Conservation (phyloP, 495 filamentous ascomycete genomes). For the Sphaerosporella brunnea region DNA sequence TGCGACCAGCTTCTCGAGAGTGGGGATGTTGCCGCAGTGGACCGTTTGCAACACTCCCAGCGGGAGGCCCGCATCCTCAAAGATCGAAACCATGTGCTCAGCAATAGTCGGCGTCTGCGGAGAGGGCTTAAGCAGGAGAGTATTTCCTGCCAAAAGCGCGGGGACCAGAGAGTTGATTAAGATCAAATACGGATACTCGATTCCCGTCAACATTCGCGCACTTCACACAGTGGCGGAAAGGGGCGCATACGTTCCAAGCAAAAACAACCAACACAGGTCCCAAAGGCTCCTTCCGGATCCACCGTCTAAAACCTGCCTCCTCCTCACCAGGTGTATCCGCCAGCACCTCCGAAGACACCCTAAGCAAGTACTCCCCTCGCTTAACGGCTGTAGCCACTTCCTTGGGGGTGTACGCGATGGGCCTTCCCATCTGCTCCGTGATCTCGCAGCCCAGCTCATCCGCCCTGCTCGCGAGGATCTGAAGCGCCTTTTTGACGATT, state of each 20-base stretch:
- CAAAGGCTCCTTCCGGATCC: conserved; percentile 68
- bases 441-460: conserved; percentile 71
- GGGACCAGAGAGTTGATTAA: conserved; percentile 80
- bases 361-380: conserved; percentile 62
- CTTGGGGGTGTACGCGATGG: conserved; percentile 63
- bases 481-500: conserved; percentile 58
- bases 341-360: conserved; percentile 55
- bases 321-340: conserved; percentile 58
- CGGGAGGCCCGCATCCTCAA: conserved; percentile 59
- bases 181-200: conserved; percentile 79
- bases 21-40: conserved; percentile 56
- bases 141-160: conserved; percentile 69
- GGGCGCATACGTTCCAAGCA: conserved; percentile 69
- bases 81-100: conserved; percentile 61
- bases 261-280: conserved; percentile 76
- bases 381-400: conserved; percentile 69
- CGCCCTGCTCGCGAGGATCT: conserved; percentile 45
- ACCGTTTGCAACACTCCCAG: conserved; percentile 71
- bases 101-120: conserved; percentile 83
- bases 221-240: background rate
- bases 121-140: conserved; percentile 80
- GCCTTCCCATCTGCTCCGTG: conserved; percentile 86
- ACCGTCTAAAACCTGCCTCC: conserved; percentile 74
- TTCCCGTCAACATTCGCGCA: background rate
- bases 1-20: conserved; percentile 55